phyloP scores from a whole-genome alignment of 164 flowering plant species.

The Chimonanthus praecox region DNA sequence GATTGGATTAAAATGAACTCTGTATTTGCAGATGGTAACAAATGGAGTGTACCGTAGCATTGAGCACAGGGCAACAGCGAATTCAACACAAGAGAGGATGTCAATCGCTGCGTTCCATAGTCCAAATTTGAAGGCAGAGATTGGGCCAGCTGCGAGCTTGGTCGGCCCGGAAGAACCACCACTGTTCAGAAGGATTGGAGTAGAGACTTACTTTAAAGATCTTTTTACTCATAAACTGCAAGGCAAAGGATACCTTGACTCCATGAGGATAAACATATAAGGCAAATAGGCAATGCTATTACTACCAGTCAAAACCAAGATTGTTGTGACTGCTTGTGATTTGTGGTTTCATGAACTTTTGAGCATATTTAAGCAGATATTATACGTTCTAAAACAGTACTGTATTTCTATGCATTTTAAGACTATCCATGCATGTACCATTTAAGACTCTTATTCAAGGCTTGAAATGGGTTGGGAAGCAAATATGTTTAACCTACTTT shows the following conservation, averaged over 20 bases:
- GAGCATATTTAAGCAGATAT: no score
- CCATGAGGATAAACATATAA: neutral
- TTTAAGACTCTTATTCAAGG: no score
- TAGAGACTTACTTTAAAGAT: slow-evolving; percentile 15
- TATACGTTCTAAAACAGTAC: no score
- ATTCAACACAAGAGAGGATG: slow-evolving; percentile 30
- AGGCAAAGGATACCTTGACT: slow-evolving; percentile 1
- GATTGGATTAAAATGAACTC: neutral
- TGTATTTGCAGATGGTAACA: slow-evolving; percentile 27
- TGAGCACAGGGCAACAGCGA: slow-evolving; percentile 34
- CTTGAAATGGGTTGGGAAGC: no score
- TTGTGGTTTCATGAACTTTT: no score
- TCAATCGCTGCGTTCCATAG: slow-evolving; percentile 30
- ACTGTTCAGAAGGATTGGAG: slow-evolving; percentile 13
- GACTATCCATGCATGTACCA: no score
- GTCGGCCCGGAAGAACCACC: slow-evolving; percentile 20
- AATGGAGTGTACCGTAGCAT: slow-evolving; percentile 35
- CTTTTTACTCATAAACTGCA: slow-evolving; percentile 3
- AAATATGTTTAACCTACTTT: no score
- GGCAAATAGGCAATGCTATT: neutral
- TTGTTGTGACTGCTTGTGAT: no score
- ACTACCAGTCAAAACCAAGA: neutral
- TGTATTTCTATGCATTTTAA: no score
- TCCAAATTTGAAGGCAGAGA: slow-evolving; percentile 25
- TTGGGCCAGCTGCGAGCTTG: slow-evolving; percentile 21